These are phyloP conservation scores for Diaporthe ampelina DNA, from an alignment of 2,329 filamentous ascomycete genomes.

Conservation along the genomic window DNA sequence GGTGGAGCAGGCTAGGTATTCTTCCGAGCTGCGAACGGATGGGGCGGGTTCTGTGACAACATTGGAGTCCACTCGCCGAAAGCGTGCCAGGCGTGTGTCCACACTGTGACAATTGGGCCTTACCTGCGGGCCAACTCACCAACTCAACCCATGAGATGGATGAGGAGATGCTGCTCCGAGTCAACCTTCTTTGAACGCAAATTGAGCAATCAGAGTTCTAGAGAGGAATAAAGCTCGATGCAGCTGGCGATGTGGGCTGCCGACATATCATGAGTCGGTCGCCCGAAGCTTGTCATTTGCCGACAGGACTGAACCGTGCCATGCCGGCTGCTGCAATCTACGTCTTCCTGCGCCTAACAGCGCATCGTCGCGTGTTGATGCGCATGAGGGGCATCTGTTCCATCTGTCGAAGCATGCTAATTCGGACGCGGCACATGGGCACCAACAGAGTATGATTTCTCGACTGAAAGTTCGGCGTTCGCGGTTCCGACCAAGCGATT, in stretches of 20 bases:
- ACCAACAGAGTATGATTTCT: neutral
- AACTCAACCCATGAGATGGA: neutral
- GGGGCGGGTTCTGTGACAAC: constrained; percentile 23
- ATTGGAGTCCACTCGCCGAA: neutral
- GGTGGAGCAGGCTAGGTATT: constrained; percentile 22
- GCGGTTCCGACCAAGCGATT: neutral
- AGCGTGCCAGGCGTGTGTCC: neutral
- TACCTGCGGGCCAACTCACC: neutral
- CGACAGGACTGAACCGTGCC: neutral
- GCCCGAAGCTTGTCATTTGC: constrained; percentile 17
- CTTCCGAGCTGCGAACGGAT: constrained; percentile 28
- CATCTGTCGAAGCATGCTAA: constrained; percentile 14
- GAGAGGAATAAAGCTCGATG: neutral
- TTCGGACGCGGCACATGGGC: neutral
- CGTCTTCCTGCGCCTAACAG: neutral
- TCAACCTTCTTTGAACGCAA: neutral
- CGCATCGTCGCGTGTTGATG: constrained; percentile 9
- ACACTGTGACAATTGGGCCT: neutral
- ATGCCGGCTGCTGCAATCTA: constrained; percentile 25
- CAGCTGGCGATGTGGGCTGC: neutral
- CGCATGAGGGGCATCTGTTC: constrained; percentile 18
- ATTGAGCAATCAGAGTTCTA: constrained; percentile 2
- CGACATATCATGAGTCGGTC: constrained; percentile 10
- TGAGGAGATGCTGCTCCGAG: neutral
- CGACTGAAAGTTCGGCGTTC: neutral